Base-by-base conservation (phyloP, 1,284 basidiomycete species). In the Vanrija sp. region DNA sequence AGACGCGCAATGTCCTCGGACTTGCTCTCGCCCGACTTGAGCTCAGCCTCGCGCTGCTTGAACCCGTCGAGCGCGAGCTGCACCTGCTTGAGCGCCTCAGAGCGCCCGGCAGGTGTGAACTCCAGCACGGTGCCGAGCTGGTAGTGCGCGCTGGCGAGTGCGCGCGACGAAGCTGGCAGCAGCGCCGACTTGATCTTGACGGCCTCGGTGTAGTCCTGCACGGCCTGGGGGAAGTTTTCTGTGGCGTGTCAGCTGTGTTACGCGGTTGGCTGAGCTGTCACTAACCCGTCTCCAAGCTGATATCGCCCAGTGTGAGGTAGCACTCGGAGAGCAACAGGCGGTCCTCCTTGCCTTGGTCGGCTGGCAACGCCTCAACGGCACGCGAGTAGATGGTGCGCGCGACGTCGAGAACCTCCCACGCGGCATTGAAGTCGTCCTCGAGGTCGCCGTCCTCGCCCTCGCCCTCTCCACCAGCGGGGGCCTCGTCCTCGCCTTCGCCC, bases 151-250 rank as follows among this genome's bases (percentile, higher is more conserved):
- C 90, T 88, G 0, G 91, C 90, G 65, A 94, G 85, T 64, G 91
- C 87, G 46, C 91, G 85, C 9, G 90, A 91, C 12, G 87, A 88
- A 10, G 80, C 71, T 0, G 91, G 88, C 6, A 93, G 82, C 21
- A 92, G 79, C 12, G 82, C 78, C 25, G 76, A 72, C 72, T 93
- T 90, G 69, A 92, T 82, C 6, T 78, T 72, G 12, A 92, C 82
- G 0, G 86, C 88, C 0, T 83, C 81, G 47, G 83, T 83, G 68
- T 91, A 94, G 73, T 95, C 91, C 19, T 81, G 80, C 52, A 91
- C 88, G 0, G 91, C 91, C 73, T 93, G 88, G 59, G 90, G 87
- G 71, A 95, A 94, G 78, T 94, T 94, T 75, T 95, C 91, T 93
- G 76, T 3, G 26, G 34, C 34, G 34, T 7, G 49, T 59, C 21